These are phyloP conservation scores for Ustilago vetiveriae DNA, from an alignment of 1,284 basidiomycete species.

Conservation along the genomic window DNA sequence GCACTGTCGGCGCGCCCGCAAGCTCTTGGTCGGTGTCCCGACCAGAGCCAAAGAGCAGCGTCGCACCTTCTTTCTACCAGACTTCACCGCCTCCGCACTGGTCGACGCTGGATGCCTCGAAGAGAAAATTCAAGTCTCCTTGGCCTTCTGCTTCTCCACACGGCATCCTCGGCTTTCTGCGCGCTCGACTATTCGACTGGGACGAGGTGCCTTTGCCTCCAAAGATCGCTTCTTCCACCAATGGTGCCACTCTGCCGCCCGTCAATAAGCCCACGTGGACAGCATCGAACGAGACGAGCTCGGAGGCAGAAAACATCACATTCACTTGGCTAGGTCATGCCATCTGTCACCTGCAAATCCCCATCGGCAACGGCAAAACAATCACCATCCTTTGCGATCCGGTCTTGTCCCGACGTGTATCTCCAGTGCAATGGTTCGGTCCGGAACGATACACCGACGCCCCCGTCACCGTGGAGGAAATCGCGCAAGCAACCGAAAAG, in stretches of 20 bases:
- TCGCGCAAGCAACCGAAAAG: conserved; percentile 21
- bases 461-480: conserved; percentile 47
- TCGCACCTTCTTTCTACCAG: conserved; percentile 45
- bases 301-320: conserved; percentile 15
- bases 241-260: conserved; percentile 24
- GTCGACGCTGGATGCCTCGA: conserved; percentile 11
- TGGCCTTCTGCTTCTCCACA: conserved; percentile 39
- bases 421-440: conserved; percentile 54
- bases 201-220: conserved; percentile 45
- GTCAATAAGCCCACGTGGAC: conserved; percentile 37
- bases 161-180: conserved; percentile 42
- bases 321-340: conserved; percentile 60
- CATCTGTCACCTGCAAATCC: conserved; percentile 49
- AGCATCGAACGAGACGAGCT: neutral
- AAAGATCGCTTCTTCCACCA: conserved; percentile 15
- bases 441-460: conserved; percentile 50
- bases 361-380: conserved; percentile 24
- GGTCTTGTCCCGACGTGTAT: conserved; percentile 50
- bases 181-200: conserved; percentile 53
- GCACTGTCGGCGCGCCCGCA: neutral
- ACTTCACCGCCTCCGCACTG: conserved; percentile 50
- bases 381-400: conserved; percentile 54
- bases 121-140: conserved; percentile 46
- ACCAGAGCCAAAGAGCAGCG: conserved; percentile 7
- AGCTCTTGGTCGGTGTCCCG: conserved; percentile 27